Conservation (phyloP, 768 basidiomycete genomes). For the Tubosaeta brunneosetosa region DNA sequence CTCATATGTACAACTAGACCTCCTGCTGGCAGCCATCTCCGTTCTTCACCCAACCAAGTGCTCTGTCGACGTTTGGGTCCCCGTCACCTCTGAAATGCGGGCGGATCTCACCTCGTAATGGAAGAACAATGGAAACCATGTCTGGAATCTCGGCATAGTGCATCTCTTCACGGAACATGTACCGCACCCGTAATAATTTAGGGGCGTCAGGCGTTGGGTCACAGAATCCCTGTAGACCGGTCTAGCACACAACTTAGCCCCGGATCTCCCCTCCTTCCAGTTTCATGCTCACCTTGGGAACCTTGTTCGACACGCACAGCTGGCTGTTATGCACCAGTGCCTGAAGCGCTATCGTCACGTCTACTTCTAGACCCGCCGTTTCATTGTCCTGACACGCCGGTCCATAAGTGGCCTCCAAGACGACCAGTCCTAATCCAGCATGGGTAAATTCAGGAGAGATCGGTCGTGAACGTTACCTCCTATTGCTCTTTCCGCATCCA, state of each 20-base stretch:
- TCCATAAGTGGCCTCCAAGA: constrained; percentile 73
- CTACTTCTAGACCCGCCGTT: constrained; percentile 53
- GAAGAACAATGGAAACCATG: constrained; percentile 64
- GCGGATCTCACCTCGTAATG: constrained; percentile 59
- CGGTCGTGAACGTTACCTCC: constrained; percentile 47
- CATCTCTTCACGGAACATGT: constrained; percentile 65
- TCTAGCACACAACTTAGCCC: constrained; percentile 33
- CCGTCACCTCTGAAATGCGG: constrained; percentile 1
- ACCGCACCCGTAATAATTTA: constrained; percentile 69
- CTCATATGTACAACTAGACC: constrained; percentile 26
- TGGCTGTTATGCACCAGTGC: constrained; percentile 76
- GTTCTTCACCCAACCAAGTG: constrained; percentile 26
- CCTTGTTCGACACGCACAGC: constrained; percentile 68
- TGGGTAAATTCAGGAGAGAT: constrained; percentile 13
- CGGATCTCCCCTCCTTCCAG: too few relatives aligned
- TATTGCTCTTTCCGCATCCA: constrained; percentile 56
- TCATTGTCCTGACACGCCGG: constrained; percentile 46
- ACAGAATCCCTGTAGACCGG: constrained; percentile 80
- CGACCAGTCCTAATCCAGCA: constrained; percentile 57
- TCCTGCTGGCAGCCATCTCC: background rate
- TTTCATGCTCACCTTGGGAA: constrained; percentile 56
- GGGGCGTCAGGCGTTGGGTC: constrained; percentile 74
- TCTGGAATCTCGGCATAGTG: constrained; percentile 80
- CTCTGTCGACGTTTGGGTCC: constrained; percentile 11
- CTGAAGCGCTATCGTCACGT: constrained; percentile 81